These are phyloP conservation scores for Drechslerella dactyloides DNA, from an alignment of 2,329 filamentous ascomycete genomes.

Conservation along the genomic window DNA sequence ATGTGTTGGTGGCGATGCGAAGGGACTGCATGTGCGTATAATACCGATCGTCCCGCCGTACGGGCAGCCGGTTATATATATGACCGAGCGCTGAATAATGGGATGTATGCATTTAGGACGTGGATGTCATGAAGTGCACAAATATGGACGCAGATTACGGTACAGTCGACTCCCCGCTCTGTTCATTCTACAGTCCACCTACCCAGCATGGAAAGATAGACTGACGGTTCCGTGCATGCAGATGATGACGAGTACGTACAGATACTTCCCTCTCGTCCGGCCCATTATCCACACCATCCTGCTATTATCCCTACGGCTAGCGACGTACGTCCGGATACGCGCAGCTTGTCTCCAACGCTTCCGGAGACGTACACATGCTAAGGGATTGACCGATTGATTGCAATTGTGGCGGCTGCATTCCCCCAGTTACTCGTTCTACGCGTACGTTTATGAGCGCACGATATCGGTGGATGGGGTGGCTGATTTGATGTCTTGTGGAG, in stretches of 20 bases:
- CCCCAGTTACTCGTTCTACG: slow-evolving; percentile 24
- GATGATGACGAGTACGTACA: slow-evolving; percentile 48
- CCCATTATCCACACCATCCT: background rate
- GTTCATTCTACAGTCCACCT: slow-evolving; percentile 72
- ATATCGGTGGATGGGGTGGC: slow-evolving; percentile 1
- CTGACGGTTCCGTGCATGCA: slow-evolving; percentile 23
- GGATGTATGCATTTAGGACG: slow-evolving; percentile 64
- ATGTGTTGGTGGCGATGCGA: slow-evolving; percentile 48
- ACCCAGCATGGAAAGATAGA: background rate
- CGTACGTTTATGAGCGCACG: slow-evolving; percentile 15
- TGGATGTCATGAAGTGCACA: slow-evolving; percentile 85
- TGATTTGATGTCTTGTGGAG: slow-evolving; percentile 11
- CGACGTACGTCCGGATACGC: background rate
- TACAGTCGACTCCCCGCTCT: slow-evolving; percentile 78
- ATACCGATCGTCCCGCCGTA: background rate
- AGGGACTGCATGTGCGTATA: slow-evolving; percentile 38
- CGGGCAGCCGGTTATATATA: too few species aligned
- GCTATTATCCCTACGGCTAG: background rate
- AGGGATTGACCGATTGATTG: slow-evolving; percentile 10
- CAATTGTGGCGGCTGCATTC: slow-evolving; percentile 3
- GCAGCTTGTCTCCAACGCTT: too few species aligned
- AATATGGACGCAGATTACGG: slow-evolving; percentile 84
- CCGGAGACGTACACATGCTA: slow-evolving; percentile 17
- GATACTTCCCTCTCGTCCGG: background rate
- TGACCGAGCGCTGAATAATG: background rate